phyloP scores from a whole-genome alignment of 2,329 filamentous ascomycete species.

The Paramyrothecium roridum region DNA sequence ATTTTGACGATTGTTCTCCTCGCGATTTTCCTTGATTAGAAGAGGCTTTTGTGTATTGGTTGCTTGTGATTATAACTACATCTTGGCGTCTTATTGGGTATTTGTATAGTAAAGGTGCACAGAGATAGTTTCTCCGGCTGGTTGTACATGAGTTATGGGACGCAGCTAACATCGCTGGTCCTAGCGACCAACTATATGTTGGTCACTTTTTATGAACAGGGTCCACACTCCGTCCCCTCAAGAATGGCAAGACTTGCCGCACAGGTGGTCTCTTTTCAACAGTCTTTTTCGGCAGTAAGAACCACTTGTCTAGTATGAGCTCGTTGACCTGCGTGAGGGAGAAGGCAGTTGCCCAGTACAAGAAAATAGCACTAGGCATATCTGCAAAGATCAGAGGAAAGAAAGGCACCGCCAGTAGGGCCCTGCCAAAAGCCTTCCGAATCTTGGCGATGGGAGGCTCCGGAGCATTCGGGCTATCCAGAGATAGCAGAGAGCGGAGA shows the following conservation, averaged over 20 bases:
- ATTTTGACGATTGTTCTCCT: conserved; percentile 88
- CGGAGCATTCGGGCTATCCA: conserved; percentile 10
- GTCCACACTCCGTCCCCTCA: background rate
- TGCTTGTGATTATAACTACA: conserved; percentile 9
- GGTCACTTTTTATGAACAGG: too few species aligned
- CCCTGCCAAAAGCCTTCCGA: conserved; percentile 22
- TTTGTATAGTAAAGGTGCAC: conserved; percentile 15
- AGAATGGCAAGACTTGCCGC: background rate
- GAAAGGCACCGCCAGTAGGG: conserved; percentile 27
- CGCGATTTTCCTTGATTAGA: conserved; percentile 73
- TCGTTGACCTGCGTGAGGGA: conserved; percentile 29
- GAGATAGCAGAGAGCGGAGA: conserved; percentile 19
- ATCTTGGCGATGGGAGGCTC: conserved; percentile 15
- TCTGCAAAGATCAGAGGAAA: conserved; percentile 30
- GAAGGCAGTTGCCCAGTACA: conserved; percentile 37
- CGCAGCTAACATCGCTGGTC: too few species aligned
- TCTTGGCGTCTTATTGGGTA: conserved; percentile 20
- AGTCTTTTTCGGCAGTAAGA: conserved; percentile 6
- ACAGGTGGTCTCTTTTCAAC: background rate
- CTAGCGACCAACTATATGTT: too few species aligned
- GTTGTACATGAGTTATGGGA: conserved; percentile 9
- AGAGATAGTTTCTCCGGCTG: conserved; percentile 11
- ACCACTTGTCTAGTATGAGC: conserved; percentile 20
- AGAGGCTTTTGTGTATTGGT: background rate
- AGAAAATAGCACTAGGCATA: conserved; percentile 35